Evolutionary conservation across 768 basidiomycete species (phyloP).

Genomic region (Naganishia randhawae): DNA sequence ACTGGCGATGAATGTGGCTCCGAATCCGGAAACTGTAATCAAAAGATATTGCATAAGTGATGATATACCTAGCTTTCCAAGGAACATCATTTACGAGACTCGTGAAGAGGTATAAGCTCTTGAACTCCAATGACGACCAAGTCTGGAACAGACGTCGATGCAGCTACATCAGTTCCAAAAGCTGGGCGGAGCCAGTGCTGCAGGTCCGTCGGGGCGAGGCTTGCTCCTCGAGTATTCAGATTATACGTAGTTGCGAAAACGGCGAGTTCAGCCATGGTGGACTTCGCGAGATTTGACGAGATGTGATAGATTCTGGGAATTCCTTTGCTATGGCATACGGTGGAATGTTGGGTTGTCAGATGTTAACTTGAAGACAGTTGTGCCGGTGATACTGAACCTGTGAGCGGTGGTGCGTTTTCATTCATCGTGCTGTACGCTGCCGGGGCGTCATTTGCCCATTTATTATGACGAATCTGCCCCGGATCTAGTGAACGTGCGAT

Average conservation of each 20-base stretch:
- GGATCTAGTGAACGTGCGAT: too few relatives aligned
- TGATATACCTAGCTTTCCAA: conserved; percentile 14
- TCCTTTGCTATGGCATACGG: too few relatives aligned
- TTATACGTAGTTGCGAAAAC: conserved; percentile 64
- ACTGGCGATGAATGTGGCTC: conserved; percentile 14
- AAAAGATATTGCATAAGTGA: neutral
- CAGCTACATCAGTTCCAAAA: conserved; percentile 56
- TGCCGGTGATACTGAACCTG: too few relatives aligned
- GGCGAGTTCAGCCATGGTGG: conserved; percentile 35
- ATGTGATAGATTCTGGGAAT: too few relatives aligned
- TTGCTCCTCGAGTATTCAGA: conserved; percentile 73
- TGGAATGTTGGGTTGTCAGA: too few relatives aligned
- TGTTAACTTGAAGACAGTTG: too few relatives aligned
- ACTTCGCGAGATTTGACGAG: too few relatives aligned
- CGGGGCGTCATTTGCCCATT: too few relatives aligned
- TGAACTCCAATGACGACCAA: conserved; percentile 89
- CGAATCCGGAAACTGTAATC: conserved; percentile 18
- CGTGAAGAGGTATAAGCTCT: conserved; percentile 83
- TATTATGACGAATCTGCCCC: too few relatives aligned
- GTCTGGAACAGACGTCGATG: conserved; percentile 60
- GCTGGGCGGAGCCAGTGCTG: conserved; percentile 84
- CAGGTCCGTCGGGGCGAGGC: conserved; percentile 61
- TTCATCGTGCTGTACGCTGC: too few relatives aligned
- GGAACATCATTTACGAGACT: conserved; percentile 62
- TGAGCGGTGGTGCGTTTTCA: too few relatives aligned